Conservation (phyloP, 805 yeast species). For the Wickerhamiella cacticola region DNA sequence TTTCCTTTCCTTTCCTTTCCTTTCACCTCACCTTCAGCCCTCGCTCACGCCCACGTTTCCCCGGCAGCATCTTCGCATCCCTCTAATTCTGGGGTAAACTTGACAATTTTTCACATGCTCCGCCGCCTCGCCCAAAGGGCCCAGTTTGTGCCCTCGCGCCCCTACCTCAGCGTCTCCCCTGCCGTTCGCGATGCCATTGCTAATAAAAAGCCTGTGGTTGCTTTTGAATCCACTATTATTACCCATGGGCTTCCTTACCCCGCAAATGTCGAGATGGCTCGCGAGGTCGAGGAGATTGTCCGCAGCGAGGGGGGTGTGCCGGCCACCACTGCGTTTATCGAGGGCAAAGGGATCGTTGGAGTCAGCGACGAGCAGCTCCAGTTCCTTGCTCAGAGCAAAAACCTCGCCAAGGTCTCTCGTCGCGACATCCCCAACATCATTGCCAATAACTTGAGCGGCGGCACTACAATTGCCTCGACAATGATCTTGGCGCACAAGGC, state of each 20-base stretch:
- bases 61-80: background rate
- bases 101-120: background rate
- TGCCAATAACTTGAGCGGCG: conserved; percentile 24
- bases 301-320: conserved; percentile 60
- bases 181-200: conserved; percentile 57
- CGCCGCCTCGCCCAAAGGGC: background rate
- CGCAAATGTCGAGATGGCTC: conserved; percentile 60
- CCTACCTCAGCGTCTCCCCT: conserved; percentile 18
- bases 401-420: conserved; percentile 53
- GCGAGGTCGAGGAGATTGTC: conserved; percentile 49
- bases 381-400: conserved; percentile 34
- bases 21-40: too few relatives aligned
- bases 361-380: conserved; percentile 38
- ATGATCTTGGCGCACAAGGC: conserved; percentile 70
- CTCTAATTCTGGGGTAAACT: background rate
- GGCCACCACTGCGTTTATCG: conserved; percentile 70
- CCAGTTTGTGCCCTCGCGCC: background rate
- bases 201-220: conserved; percentile 56
- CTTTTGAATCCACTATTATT: conserved; percentile 79
- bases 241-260: conserved; percentile 87
- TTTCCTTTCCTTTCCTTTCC: too few relatives aligned
- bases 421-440: conserved; percentile 67
- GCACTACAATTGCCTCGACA: conserved; percentile 52
- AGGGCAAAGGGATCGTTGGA: conserved; percentile 66
- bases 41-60: too few relatives aligned